phyloP scores from a whole-genome alignment of 164 flowering plant species.

The Euptelea pleiosperma region DNA sequence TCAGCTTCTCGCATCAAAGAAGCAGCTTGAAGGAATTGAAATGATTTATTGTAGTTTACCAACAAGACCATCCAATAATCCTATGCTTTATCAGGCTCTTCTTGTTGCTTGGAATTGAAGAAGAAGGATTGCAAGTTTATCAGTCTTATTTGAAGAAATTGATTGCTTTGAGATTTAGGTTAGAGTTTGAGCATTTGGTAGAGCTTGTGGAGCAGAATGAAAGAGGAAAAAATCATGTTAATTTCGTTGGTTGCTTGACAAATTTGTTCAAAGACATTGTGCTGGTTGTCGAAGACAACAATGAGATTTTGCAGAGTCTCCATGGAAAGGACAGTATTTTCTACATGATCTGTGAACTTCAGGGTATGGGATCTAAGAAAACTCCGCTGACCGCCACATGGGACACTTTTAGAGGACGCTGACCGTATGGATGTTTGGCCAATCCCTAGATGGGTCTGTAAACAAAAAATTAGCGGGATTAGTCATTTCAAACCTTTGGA shows the following conservation, averaged over 20 bases:
- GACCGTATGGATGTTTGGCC: no score
- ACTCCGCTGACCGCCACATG: no score
- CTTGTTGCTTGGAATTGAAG: slow-evolving; percentile 57
- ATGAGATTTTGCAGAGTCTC: slow-evolving; percentile 59
- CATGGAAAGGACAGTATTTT: slow-evolving; percentile 90
- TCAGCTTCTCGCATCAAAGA: slow-evolving; percentile 60
- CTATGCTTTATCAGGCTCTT: slow-evolving; percentile 60
- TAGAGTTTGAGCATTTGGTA: slow-evolving; percentile 66
- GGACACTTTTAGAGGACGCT: no score
- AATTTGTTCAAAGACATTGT: slow-evolving; percentile 88
- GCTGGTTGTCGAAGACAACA: slow-evolving; percentile 79
- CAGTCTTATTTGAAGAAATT: slow-evolving; percentile 79
- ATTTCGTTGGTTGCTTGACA: slow-evolving; percentile 76
- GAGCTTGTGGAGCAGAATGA: slow-evolving; percentile 56
- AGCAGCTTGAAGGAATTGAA: slow-evolving; percentile 66
- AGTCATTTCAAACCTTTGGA: no score
- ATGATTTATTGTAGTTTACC: slow-evolving; percentile 60
- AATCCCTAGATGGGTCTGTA: no score
- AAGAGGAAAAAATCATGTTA: slow-evolving; percentile 27
- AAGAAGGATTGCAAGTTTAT: slow-evolving; percentile 85
- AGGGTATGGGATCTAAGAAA: no score
- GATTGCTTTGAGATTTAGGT: slow-evolving; percentile 63
- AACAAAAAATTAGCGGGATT: no score
- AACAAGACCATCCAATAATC: slow-evolving; percentile 61
- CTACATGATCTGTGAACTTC: slow-evolving; percentile 82